These are phyloP conservation scores for Zymoseptoria crescenta DNA, from an alignment of 2,329 filamentous ascomycete species.

Conservation along the genomic window DNA sequence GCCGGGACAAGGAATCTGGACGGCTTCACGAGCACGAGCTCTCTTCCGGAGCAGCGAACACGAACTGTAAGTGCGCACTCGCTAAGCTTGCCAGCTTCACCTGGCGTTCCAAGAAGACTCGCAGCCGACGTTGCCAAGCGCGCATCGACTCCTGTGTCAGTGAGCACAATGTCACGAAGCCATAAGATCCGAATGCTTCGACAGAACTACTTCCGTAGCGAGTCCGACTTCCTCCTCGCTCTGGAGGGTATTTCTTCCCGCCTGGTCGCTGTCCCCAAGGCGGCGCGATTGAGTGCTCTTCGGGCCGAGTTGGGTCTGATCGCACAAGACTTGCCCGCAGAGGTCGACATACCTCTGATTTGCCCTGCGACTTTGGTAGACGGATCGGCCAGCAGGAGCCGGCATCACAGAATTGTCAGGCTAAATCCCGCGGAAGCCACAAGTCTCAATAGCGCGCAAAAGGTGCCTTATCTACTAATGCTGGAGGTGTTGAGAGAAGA, in stretches of 20 bases:
- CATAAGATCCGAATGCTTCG: conserved; percentile 67
- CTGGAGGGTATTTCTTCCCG: conserved; percentile 78
- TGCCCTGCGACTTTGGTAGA: conserved; percentile 67
- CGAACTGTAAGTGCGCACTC: conserved; percentile 15
- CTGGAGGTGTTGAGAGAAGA: conserved; percentile 74
- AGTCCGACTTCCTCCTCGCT: conserved; percentile 73
- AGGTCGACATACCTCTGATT: conserved; percentile 76
- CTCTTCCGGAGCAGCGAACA: conserved; percentile 25
- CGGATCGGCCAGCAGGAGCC: conserved; percentile 65
- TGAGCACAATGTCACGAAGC: conserved; percentile 53
- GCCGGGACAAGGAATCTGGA: conserved; percentile 24
- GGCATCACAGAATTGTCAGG: conserved; percentile 74
- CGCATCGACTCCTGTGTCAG: conserved; percentile 46
- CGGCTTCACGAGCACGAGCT: conserved; percentile 27
- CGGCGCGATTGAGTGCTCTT: conserved; percentile 70
- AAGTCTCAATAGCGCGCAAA: conserved; percentile 77
- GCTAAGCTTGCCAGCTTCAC: conserved; percentile 28
- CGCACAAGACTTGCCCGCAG: conserved; percentile 70
- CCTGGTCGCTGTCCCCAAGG: conserved; percentile 74
- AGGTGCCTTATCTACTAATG: conserved; percentile 79
- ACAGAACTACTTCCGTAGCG: conserved; percentile 74
- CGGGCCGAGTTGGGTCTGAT: conserved; percentile 74
- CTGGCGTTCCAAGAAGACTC: conserved; percentile 32
- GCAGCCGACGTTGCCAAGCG: conserved; percentile 35
- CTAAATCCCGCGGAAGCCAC: conserved; percentile 78